These are phyloP conservation scores for Scenedesmus sp. DNA, from an alignment of 163 green algal genomes.

Conservation along the genomic window DNA sequence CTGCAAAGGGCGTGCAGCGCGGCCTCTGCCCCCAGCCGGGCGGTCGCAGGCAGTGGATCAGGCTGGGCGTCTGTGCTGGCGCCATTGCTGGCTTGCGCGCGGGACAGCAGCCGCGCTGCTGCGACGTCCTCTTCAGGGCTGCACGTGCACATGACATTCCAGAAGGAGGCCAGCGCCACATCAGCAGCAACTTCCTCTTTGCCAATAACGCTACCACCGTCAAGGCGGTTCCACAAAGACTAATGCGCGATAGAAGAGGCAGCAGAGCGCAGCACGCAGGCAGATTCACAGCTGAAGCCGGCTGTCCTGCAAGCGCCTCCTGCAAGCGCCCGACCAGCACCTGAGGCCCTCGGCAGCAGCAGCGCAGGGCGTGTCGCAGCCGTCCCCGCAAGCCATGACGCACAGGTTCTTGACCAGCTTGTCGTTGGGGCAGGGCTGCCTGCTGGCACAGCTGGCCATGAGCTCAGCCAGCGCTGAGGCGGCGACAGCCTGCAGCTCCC, in stretches of 20 bases:
- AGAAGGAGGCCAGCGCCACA: background rate
- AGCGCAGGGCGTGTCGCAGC: slow-evolving; percentile 66
- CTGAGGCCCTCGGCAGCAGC: slow-evolving; percentile 49
- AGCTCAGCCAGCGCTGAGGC: slow-evolving; percentile 85
- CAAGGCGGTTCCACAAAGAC: background rate
- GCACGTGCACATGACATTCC: background rate
- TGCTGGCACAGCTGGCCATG: slow-evolving; percentile 69
- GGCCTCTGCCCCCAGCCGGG: slow-evolving; percentile 81
- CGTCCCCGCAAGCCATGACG: slow-evolving; percentile 83
- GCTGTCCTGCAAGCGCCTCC: background rate
- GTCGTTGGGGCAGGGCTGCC: slow-evolving; percentile 83
- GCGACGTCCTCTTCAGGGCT: slow-evolving; percentile 39
- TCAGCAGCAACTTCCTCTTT: background rate
- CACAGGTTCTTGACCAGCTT: slow-evolving; percentile 93
- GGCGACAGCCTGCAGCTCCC: slow-evolving; percentile 74
- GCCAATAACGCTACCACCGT: background rate
- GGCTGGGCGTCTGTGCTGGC: slow-evolving; percentile 6
- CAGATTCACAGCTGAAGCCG: background rate
- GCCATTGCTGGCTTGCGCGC: background rate
- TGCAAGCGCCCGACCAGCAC: slow-evolving; percentile 17
- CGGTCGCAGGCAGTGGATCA: slow-evolving; percentile 54
- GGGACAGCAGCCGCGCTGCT: slow-evolving; percentile 36
- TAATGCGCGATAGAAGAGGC: background rate
- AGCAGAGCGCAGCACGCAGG: background rate
- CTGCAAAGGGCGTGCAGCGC: slow-evolving; percentile 73